These are phyloP conservation scores for Ocimum tenuiflorum DNA, from an alignment of 257 asterid species.

Conservation along the genomic window DNA sequence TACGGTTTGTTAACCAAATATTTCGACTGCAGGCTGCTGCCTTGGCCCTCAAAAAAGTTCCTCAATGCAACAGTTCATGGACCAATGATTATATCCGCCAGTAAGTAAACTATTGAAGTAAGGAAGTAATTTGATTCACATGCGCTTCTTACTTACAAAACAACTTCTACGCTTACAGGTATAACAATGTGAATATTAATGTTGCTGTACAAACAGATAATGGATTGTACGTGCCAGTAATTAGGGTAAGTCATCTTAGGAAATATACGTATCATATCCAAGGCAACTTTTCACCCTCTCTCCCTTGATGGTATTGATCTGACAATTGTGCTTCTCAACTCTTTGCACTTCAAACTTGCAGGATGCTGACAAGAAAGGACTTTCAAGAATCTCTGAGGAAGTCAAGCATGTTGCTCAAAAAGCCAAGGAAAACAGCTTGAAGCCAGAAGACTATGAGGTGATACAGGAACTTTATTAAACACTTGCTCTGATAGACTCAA, in stretches of 20 bases:
- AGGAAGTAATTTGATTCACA: not conserved
- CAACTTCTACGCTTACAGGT: slow-evolving; percentile 44
- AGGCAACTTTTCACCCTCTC: too few relatives aligned
- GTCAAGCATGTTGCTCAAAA: slow-evolving; percentile 74
- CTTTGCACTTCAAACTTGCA: slow-evolving; percentile 31
- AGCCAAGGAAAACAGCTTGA: slow-evolving; percentile 80
- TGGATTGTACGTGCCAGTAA: slow-evolving; percentile 78
- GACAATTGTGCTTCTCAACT: not conserved
- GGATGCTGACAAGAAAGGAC: slow-evolving; percentile 98
- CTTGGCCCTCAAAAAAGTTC: slow-evolving; percentile 92
- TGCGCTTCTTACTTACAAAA: slow-evolving; percentile 1
- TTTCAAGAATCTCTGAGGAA: slow-evolving; percentile 74
- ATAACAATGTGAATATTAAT: slow-evolving; percentile 67
- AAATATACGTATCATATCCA: not conserved
- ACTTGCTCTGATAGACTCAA: not conserved
- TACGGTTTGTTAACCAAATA: not conserved
- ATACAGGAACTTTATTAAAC: not conserved
- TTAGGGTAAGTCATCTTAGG: slow-evolving; percentile 45
- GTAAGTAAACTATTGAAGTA: slow-evolving; percentile 46
- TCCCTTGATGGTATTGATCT: slow-evolving; percentile 1
- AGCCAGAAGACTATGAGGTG: slow-evolving; percentile 95
- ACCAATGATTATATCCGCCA: slow-evolving; percentile 92
- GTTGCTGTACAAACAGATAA: slow-evolving; percentile 99
- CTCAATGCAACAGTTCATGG: slow-evolving; percentile 98
- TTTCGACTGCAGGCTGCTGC: slow-evolving; percentile 85